Percentiles rank a stretch among this genome's conserved stretches.
phyloP scores from a whole-genome alignment of 2,329 filamentous ascomycete species.

The Dactylellina drechsleri region DNA sequence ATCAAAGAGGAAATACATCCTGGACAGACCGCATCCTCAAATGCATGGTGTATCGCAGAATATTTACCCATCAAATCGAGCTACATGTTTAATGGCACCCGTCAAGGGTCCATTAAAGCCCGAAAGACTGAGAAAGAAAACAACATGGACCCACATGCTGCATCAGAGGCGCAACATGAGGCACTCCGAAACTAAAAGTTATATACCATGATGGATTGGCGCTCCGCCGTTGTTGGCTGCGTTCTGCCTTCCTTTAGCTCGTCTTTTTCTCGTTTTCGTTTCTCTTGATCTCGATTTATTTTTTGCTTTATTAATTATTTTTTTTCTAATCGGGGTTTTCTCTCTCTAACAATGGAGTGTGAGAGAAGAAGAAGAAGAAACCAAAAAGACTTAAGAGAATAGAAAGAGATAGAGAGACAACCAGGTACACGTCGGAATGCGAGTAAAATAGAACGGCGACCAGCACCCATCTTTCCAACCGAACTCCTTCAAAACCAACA shows the following conservation, averaged over 20 bases:
- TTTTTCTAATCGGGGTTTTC: neutral
- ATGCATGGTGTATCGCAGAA: slow-evolving; percentile 30
- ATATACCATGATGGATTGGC: slow-evolving; percentile 50
- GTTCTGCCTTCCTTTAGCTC: slow-evolving; percentile 9
- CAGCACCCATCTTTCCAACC: slow-evolving; percentile 20
- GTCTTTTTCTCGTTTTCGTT: slow-evolving; percentile 14
- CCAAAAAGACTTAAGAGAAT: slow-evolving; percentile 7
- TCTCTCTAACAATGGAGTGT: slow-evolving; percentile 11
- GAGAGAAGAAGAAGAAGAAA: slow-evolving; percentile 18
- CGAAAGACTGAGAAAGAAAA: slow-evolving; percentile 26
- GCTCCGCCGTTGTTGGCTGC: slow-evolving; percentile 18
- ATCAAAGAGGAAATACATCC: slow-evolving; percentile 45
- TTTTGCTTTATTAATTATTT: neutral
- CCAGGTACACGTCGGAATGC: slow-evolving; percentile 37
- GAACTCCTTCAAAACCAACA: slow-evolving; percentile 37
- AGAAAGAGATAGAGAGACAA: slow-evolving; percentile 11
- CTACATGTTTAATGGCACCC: slow-evolving; percentile 19
- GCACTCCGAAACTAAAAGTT: slow-evolving; percentile 16
- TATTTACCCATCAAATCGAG: slow-evolving; percentile 38
- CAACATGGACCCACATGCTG: slow-evolving; percentile 45
- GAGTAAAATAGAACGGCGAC: slow-evolving; percentile 40
- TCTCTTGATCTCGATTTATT: no score
- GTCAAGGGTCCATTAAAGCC: slow-evolving; percentile 44
- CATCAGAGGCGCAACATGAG: slow-evolving; percentile 47
- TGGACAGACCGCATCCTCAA: slow-evolving; percentile 21